Base-by-base conservation (phyloP, 225 moss, liverwort and hornwort genomes). In the Marchantia polymorpha region DNA sequence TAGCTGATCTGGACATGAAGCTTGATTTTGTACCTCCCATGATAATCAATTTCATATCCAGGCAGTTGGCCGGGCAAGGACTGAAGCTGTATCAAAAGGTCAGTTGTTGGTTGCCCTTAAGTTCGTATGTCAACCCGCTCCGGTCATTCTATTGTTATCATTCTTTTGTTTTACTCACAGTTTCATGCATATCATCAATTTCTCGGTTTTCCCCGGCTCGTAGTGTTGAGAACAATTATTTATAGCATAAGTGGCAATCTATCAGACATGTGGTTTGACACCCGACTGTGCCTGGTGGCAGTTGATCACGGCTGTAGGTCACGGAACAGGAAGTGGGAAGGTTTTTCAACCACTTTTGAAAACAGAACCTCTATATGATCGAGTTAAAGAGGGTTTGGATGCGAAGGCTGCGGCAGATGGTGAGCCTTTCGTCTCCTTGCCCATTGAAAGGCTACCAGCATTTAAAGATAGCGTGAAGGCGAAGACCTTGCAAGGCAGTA, bases 41-140 rank as follows among this genome's bases (percentile, higher is more conserved):
- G 91, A 49, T 99, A 77, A 99, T 99, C 85, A 99, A 99, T 79
- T 99, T 99, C 25, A 86, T 99, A 9, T 88, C 95, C 23, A 88
- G 99, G 81, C 95, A 95, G 85, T 86, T 99, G 79, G 92, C 87
- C 49, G 93, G 95, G 31, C 93, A 90, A 87, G 99, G 99, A 30
- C 89, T 95, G 71, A 99, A 93, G 90, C 87, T 99, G 7, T 99
- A 92, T 79, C 95, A 99, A 85, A 99, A 99, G 99, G 99, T 93
- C 22, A 17, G 75, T 59, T 64, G 71, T 31, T 19, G 6, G 12
- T 49, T 30, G 30, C 15, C 47, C 19, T 10, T 3, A 2, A 17
- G 22, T 64, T 39, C 39, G 39, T 39, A 2, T 39, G 5, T 39
- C 2, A 39, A 39, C 39, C 39, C 39, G 2, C 39, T 39, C 39